A percentile compares a stretch with the other conserved stretches of the same genome.
Evolutionary conservation across 2,329 filamentous ascomycete species (phyloP).

Genomic region (Neonectria faginata): DNA sequence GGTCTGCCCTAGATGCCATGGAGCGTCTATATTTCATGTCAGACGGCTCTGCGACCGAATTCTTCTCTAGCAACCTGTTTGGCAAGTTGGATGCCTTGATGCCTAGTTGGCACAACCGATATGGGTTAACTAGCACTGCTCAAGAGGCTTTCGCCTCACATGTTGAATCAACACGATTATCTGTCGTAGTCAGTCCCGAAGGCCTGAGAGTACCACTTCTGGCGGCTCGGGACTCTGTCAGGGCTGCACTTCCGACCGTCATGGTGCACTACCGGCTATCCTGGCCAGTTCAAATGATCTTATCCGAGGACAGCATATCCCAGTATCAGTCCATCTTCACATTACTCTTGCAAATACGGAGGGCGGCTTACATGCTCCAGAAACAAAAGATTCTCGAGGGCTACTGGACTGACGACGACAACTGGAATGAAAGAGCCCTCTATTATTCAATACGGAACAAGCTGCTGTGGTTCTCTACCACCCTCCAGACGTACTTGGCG

Average conservation of each 20-base stretch:
- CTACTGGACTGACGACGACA: conserved; percentile 51
- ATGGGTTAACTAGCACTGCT: conserved; percentile 81
- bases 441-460: conserved; percentile 74
- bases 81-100: conserved; percentile 74
- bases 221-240: conserved; percentile 68
- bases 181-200: conserved; percentile 63
- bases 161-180: conserved; percentile 72
- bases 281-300: conserved; percentile 77
- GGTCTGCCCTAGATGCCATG: conserved; percentile 72
- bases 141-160: conserved; percentile 75
- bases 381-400: conserved; percentile 61
- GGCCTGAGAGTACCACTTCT: conserved; percentile 57
- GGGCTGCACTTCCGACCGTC: conserved; percentile 68
- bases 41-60: conserved; percentile 75
- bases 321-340: conserved; percentile 80
- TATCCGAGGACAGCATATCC: conserved; percentile 72
- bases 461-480: conserved; percentile 82
- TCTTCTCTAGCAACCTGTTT: conserved; percentile 78
- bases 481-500: conserved; percentile 80
- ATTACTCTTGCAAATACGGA: conserved; percentile 80
- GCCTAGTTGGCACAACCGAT: conserved; percentile 81
- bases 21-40: conserved; percentile 81
- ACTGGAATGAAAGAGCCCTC: conserved; percentile 57
- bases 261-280: conserved; percentile 75
- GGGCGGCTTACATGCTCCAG: conserved; percentile 76